Conservation (phyloP, 257 asterid genomes). For the Linaria vulgaris region DNA sequence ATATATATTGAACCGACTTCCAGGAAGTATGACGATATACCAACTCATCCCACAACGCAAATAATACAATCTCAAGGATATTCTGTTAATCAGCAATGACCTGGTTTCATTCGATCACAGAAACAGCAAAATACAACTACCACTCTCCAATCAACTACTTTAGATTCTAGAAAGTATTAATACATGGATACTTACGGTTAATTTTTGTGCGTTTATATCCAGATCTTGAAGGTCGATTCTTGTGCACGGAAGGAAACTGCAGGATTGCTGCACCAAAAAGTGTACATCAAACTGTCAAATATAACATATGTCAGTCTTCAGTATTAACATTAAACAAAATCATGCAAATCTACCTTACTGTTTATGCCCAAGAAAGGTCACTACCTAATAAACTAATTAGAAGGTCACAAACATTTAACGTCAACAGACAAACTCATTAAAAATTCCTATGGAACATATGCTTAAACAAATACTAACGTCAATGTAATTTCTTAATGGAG, state of each 20-base stretch:
- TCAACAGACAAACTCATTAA: slow-evolving; percentile 15
- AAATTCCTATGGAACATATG: slow-evolving; percentile 10
- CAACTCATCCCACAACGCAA: not conserved
- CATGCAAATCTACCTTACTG: slow-evolving; percentile 21
- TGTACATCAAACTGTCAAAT: slow-evolving; percentile 39
- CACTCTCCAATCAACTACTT: not conserved
- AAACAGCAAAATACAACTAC: not conserved
- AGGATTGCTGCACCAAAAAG: slow-evolving; percentile 77
- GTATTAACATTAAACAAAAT: slow-evolving; percentile 11
- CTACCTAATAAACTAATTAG: slow-evolving; percentile 18
- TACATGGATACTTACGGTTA: slow-evolving; percentile 63
- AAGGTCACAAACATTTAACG: slow-evolving; percentile 7
- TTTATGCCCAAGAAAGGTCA: slow-evolving; percentile 10
- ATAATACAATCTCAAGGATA: not conserved
- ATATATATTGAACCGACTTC: not conserved
- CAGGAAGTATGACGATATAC: not conserved
- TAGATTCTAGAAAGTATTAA: not conserved
- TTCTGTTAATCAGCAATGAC: not conserved
- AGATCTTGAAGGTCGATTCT: slow-evolving; percentile 70
- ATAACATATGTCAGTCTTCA: slow-evolving; percentile 23
- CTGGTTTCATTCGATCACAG: no score
- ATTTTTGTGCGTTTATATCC: slow-evolving; percentile 85
- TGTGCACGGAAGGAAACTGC: slow-evolving; percentile 87
- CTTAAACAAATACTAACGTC: slow-evolving; percentile 11
- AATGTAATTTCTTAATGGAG: not conserved